phyloP scores from a whole-genome alignment of 306 rosid genomes.

The Vigna angularis region DNA sequence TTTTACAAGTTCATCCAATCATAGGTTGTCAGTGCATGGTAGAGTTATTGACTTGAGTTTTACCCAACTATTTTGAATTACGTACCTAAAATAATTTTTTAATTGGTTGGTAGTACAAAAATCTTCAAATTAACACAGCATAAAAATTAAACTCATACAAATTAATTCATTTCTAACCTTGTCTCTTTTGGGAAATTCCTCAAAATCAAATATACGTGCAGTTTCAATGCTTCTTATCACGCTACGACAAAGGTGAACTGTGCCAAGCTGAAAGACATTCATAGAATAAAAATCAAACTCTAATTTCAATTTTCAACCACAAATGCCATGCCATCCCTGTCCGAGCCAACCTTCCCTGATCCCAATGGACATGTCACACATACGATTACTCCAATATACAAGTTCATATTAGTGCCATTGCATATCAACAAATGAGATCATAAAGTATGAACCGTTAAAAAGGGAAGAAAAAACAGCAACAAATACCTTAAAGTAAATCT shows the following conservation, averaged over 20 bases:
- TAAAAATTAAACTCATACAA: background rate
- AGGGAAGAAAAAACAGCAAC: slow-evolving; percentile 31
- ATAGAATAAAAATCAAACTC: slow-evolving; percentile 40
- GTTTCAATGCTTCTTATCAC: slow-evolving; percentile 97
- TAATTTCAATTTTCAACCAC: slow-evolving; percentile 35
- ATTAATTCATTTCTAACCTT: slow-evolving; percentile 64
- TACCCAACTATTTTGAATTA: background rate
- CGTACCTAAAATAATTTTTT: background rate
- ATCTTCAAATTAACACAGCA: background rate
- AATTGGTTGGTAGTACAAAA: background rate
- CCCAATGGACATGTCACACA: slow-evolving; percentile 15
- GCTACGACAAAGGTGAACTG: slow-evolving; percentile 97
- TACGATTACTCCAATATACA: slow-evolving; percentile 19
- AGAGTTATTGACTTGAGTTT: background rate
- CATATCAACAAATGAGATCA: slow-evolving; percentile 28
- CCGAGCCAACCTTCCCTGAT: slow-evolving; percentile 5
- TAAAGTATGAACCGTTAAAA: background rate
- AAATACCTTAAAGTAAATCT: slow-evolving; percentile 87
- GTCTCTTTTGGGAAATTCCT: slow-evolving; percentile 94
- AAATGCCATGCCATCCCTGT: slow-evolving; percentile 20
- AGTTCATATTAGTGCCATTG: slow-evolving; percentile 27
- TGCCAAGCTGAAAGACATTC: slow-evolving; percentile 84
- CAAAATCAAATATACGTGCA: slow-evolving; percentile 93
- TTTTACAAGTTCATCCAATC: background rate
- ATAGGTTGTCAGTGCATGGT: background rate